phyloP scores from a whole-genome alignment of 78 protist species.

The Andalucia godoyi region DNA sequence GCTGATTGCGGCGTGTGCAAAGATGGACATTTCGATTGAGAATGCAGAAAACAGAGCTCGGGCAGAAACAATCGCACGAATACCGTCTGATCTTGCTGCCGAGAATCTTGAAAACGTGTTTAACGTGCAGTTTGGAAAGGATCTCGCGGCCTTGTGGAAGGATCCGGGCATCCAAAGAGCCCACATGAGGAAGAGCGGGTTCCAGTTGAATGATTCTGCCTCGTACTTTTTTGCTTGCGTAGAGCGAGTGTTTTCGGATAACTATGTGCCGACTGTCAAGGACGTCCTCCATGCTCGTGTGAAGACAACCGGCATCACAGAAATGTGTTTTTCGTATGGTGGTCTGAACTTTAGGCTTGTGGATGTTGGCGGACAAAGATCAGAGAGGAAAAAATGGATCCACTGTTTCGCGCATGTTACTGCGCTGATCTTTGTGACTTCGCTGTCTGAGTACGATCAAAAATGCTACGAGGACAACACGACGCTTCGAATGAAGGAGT shows the following conservation, averaged over 20 bases:
- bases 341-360: not conserved
- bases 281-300: not conserved
- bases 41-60: not conserved
- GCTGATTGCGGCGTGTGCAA: not conserved
- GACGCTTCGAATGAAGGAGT: constrained; percentile 78
- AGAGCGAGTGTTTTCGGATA: not conserved
- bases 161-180: constrained; percentile 4
- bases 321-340: not conserved
- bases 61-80: not conserved
- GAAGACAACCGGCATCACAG: constrained; percentile 4
- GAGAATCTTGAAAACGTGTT: not conserved
- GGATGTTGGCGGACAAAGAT: constrained; percentile 11
- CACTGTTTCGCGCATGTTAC: constrained; percentile 82
- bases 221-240: constrained; percentile 1
- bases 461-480: constrained; percentile 59
- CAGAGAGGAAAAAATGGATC: constrained; percentile 2
- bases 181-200: not conserved
- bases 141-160: not conserved
- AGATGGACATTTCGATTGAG: not conserved
- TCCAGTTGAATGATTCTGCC: constrained; percentile 7
- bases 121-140: constrained; percentile 7
- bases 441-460: constrained; percentile 75
- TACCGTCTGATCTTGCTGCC: not conserved
- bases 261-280: not conserved
- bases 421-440: constrained; percentile 79